phyloP scores from a whole-genome alignment of 768 basidiomycete genomes.

The Suillus lakei region DNA sequence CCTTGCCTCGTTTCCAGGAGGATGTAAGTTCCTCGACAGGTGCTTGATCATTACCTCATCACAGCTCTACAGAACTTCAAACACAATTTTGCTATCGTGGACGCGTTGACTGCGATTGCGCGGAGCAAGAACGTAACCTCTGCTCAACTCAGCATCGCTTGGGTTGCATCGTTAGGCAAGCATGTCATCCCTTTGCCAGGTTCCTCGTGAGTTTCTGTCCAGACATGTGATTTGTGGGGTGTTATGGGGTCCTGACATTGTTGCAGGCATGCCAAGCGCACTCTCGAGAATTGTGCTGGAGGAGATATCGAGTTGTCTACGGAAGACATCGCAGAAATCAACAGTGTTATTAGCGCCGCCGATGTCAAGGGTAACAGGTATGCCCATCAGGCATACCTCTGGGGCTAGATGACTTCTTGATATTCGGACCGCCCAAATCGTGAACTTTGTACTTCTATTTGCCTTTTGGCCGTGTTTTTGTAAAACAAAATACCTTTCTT shows the following conservation, averaged over 20 bases:
- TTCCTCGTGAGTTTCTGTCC: conserved; percentile 41
- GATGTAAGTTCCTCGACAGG: conserved; percentile 35
- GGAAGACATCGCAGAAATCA: conserved; percentile 46
- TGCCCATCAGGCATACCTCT: conserved; percentile 30
- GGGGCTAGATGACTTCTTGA: conserved; percentile 30
- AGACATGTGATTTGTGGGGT: not conserved
- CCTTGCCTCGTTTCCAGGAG: conserved; percentile 48
- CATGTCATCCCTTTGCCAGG: conserved; percentile 59
- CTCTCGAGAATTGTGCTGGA: conserved; percentile 50
- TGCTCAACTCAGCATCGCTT: conserved; percentile 49
- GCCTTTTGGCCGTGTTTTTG: not conserved
- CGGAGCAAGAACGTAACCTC: conserved; percentile 46
- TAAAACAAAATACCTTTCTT: not conserved
- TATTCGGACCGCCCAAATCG: not conserved
- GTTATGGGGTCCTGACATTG: not conserved
- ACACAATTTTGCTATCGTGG: conserved; percentile 50
- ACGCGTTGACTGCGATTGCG: conserved; percentile 45
- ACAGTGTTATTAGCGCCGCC: conserved; percentile 38
- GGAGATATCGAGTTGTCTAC: conserved; percentile 46
- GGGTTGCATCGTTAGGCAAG: conserved; percentile 44
- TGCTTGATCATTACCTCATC: conserved; percentile 3
- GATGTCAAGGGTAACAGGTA: conserved; percentile 48
- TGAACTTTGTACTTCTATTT: conserved; percentile 1
- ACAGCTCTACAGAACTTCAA: conserved; percentile 36
- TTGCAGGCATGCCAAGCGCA: conserved; percentile 40